Percentiles rank a stretch among this genome's conserved stretches.
These are phyloP conservation scores for Globisporangium alternatum DNA, from an alignment of 352 stramenopile species.

Conservation along the genomic window DNA sequence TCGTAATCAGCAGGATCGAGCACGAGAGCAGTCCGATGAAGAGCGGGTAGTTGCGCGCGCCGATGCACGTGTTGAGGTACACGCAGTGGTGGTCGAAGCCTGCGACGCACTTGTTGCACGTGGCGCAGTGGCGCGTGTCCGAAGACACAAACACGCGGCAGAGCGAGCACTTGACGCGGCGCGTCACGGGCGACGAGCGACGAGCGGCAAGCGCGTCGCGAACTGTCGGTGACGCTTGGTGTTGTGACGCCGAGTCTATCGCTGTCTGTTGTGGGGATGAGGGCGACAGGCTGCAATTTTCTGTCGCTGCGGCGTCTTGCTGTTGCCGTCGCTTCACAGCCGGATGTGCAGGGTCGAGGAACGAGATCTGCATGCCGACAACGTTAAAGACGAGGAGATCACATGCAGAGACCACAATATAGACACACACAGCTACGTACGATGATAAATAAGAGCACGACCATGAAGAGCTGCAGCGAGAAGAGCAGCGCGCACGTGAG, in stretches of 20 bases:
- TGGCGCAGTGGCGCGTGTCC: conserved; percentile 83
- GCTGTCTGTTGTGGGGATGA: not conserved
- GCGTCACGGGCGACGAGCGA: not conserved
- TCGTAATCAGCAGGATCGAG: conserved; percentile 49
- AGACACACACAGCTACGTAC: conserved; percentile 10
- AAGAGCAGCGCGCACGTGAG: conserved; percentile 39
- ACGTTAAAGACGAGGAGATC: conserved; percentile 23
- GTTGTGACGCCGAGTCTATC: not conserved
- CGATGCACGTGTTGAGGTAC: conserved; percentile 95
- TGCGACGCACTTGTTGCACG: conserved; percentile 93
- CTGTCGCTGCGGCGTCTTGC: conserved; percentile 11
- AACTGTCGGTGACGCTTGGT: conserved; percentile 4
- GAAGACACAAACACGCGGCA: conserved; percentile 41
- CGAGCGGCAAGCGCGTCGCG: conserved; percentile 2
- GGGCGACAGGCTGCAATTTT: not conserved
- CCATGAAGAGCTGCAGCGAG: conserved; percentile 35
- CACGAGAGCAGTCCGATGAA: conserved; percentile 60
- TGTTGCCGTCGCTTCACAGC: conserved; percentile 17
- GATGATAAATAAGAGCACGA: conserved; percentile 19
- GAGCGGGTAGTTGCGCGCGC: conserved; percentile 60
- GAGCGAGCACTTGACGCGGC: conserved; percentile 27
- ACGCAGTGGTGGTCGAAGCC: conserved; percentile 96
- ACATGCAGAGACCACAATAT: conserved; percentile 2
- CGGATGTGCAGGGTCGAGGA: conserved; percentile 40
- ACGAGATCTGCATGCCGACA: conserved; percentile 38